A percentile compares a stretch with the other conserved stretches of the same genome.
Conservation (phyloP, 345 rosid species). For the Lepidium africanum region DNA sequence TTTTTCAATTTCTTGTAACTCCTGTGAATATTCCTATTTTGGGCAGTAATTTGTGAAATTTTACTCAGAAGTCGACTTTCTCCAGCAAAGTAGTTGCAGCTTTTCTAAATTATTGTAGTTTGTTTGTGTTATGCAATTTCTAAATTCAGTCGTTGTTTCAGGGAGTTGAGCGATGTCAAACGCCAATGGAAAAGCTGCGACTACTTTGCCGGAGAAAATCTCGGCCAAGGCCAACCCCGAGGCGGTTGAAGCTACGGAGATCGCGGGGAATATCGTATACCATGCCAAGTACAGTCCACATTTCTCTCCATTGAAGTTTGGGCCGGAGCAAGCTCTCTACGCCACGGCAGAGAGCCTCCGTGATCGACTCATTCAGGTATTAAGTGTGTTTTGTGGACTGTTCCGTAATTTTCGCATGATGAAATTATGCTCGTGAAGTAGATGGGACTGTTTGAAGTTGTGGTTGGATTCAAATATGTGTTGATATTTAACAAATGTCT, state of each 20-base stretch:
- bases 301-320: conserved; percentile 90
- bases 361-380: conserved; percentile 78
- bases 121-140: neutral
- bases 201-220: conserved; percentile 30
- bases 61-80: neutral
- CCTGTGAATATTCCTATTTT: neutral
- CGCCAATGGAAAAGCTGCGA: conserved; percentile 28
- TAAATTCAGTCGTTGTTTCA: neutral
- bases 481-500: neutral
- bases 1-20: neutral
- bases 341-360: conserved; percentile 89
- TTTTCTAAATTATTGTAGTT: neutral
- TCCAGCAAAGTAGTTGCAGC: neutral
- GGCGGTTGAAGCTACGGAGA: conserved; percentile 44
- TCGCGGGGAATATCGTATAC: conserved; percentile 75
- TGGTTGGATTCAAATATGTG: neutral
- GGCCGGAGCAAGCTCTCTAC: conserved; percentile 77
- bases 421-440: neutral
- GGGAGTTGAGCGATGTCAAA: conserved; percentile 36
- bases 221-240: conserved; percentile 59
- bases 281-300: conserved; percentile 80
- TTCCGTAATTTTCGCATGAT: neutral
- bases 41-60: neutral
- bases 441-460: neutral
- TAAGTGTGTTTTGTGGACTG: neutral